Evolutionary conservation across 208 protist genomes (phyloP).

Genomic region (Zelonia costaricensis): DNA sequence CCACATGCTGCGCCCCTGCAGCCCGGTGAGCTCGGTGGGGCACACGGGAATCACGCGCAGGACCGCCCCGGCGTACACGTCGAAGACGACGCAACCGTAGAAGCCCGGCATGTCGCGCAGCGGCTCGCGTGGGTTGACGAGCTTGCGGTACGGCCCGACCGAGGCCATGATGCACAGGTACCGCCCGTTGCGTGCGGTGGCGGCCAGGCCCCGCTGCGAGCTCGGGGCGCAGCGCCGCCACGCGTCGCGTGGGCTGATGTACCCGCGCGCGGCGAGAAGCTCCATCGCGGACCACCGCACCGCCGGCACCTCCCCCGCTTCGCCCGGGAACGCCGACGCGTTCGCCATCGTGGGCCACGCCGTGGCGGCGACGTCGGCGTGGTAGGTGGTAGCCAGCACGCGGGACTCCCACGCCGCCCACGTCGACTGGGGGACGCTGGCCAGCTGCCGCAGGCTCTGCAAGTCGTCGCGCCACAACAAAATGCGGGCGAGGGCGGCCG

Average conservation of each 20-base stretch:
- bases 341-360: too few species aligned
- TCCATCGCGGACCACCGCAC: constrained; percentile 13
- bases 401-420: constrained; percentile 23
- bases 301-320: background rate
- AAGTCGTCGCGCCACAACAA: constrained; percentile 21
- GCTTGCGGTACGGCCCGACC: constrained; percentile 61
- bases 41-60: constrained; percentile 72
- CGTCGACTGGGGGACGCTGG: background rate
- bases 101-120: constrained; percentile 52
- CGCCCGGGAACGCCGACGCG: background rate
- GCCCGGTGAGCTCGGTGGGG: constrained; percentile 36
- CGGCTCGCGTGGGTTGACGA: constrained; percentile 33
- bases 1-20: constrained; percentile 26
- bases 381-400: constrained; percentile 28
- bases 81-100: constrained; percentile 73
- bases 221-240: constrained; percentile 24
- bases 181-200: constrained; percentile 64
- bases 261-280: constrained; percentile 22
- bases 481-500: constrained; percentile 23
- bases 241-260: constrained; percentile 19
- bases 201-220: constrained; percentile 31
- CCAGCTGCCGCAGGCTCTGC: constrained; percentile 4
- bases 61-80: constrained; percentile 57
- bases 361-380: constrained; percentile 16
- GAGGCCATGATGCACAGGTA: constrained; percentile 72